phyloP scores from a whole-genome alignment of 1,284 basidiomycete genomes.

The Leucoagaricus sp. region DNA sequence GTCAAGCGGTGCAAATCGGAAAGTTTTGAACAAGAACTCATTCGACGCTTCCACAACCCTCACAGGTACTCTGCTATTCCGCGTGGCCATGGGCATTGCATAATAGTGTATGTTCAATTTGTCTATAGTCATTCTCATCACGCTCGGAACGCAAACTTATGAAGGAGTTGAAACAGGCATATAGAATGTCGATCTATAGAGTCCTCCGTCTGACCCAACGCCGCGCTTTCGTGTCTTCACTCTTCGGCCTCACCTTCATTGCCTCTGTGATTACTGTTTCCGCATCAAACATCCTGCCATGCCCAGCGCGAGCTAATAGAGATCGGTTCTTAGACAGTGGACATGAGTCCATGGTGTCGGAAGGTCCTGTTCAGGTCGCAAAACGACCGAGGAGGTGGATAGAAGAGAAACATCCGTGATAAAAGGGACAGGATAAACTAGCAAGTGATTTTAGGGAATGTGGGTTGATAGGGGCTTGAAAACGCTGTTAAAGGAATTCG shows the following conservation, averaged over 20 bases:
- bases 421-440: no score
- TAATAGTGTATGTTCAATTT: not conserved
- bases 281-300: slow-evolving; percentile 74
- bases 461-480: no score
- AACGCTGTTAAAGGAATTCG: no score
- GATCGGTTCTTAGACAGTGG: slow-evolving; percentile 54
- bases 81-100: slow-evolving; percentile 20
- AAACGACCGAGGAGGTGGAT: slow-evolving; percentile 79
- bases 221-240: slow-evolving; percentile 72
- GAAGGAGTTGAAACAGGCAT: slow-evolving; percentile 18
- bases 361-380: slow-evolving; percentile 45
- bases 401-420: slow-evolving; percentile 61
- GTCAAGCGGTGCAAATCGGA: slow-evolving; percentile 18
- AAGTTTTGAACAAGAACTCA: not conserved
- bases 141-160: not conserved
- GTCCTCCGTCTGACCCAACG: slow-evolving; percentile 66
- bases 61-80: not conserved
- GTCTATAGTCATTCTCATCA: not conserved
- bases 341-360: slow-evolving; percentile 28
- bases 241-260: slow-evolving; percentile 78
- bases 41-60: not conserved
- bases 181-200: slow-evolving; percentile 56
- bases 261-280: slow-evolving; percentile 79
- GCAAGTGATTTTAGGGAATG: no score
- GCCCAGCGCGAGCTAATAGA: slow-evolving; percentile 63